Percentiles rank a stretch among this genome's conserved stretches.
phyloP scores from a whole-genome alignment of 208 protist genomes.

The Trichomonas tenax region DNA sequence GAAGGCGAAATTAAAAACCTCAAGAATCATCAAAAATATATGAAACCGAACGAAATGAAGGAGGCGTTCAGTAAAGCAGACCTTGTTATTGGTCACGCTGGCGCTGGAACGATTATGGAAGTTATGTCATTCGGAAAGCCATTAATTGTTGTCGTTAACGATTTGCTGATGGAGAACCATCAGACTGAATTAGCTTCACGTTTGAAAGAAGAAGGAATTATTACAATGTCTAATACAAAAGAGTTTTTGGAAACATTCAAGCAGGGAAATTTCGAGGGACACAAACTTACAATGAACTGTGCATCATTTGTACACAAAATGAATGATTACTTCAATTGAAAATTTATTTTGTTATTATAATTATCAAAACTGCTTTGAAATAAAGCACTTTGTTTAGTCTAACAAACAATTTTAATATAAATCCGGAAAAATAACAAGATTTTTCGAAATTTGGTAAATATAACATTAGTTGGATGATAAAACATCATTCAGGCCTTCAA shows the following conservation, averaged over 20 bases:
- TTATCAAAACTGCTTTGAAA: too few relatives aligned
- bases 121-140: constrained; percentile 28
- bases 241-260: neutral
- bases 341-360: too few relatives aligned
- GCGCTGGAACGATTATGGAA: constrained; percentile 45
- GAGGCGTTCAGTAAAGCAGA: constrained; percentile 29
- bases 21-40: neutral
- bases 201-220: neutral
- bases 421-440: too few relatives aligned
- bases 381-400: too few relatives aligned
- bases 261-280: neutral
- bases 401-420: too few relatives aligned
- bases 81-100: constrained; percentile 36
- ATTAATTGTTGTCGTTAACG: constrained; percentile 44
- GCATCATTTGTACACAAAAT: neutral
- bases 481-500: neutral
- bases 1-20: constrained; percentile 26
- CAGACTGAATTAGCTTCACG: constrained; percentile 29
- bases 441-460: too few relatives aligned
- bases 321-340: neutral
- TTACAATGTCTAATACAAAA: neutral
- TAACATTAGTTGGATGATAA: neutral
- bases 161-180: constrained; percentile 45
- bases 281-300: neutral
- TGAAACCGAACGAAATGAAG: constrained; percentile 14